These are phyloP conservation scores for Paecilomyces dactylethromorphus DNA, from an alignment of 2,329 filamentous ascomycete genomes.

Conservation along the genomic window DNA sequence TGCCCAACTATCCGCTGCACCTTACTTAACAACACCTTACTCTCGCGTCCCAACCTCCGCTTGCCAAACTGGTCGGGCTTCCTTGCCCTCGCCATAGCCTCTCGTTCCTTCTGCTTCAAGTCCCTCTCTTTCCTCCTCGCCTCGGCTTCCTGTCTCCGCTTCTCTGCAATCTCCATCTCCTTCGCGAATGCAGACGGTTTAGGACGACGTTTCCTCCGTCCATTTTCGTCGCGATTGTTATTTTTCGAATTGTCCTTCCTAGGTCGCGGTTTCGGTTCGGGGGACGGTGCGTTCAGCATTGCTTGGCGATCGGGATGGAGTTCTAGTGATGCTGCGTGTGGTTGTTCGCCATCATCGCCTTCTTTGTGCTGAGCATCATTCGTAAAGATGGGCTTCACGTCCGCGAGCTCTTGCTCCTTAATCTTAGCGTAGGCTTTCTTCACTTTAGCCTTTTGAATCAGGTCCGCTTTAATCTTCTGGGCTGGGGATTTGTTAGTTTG, in stretches of 20 bases:
- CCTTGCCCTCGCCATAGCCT: constrained; percentile 56
- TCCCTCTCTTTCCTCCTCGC: constrained; percentile 59
- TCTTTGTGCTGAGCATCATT: too few species aligned
- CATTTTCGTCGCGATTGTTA: constrained; percentile 16
- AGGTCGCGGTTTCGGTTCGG: constrained; percentile 11
- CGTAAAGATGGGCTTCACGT: constrained; percentile 28
- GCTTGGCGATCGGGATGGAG: constrained; percentile 56
- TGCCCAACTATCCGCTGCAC: constrained; percentile 64
- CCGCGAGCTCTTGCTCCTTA: constrained; percentile 54
- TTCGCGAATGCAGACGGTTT: constrained; percentile 54
- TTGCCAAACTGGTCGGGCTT: constrained; percentile 61
- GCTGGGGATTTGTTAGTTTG: constrained; percentile 42
- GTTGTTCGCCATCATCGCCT: constrained; percentile 13
- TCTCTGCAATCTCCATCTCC: constrained; percentile 62
- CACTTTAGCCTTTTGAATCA: constrained; percentile 89
- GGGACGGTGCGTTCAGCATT: constrained; percentile 46
- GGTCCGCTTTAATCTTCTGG: constrained; percentile 78
- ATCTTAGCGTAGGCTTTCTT: constrained; percentile 90
- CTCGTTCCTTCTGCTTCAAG: constrained; percentile 66
- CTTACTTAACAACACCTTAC: constrained; percentile 67
- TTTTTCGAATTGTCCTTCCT: constrained; percentile 4
- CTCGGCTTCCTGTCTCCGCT: constrained; percentile 52
- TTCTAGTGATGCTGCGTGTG: constrained; percentile 38
- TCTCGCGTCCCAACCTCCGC: constrained; percentile 76
- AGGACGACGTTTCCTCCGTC: constrained; percentile 27